Evolutionary conservation across 768 basidiomycete species (phyloP), one percentile per base, ranked within the genome.

Genomic region (Russula olivacea): DNA sequence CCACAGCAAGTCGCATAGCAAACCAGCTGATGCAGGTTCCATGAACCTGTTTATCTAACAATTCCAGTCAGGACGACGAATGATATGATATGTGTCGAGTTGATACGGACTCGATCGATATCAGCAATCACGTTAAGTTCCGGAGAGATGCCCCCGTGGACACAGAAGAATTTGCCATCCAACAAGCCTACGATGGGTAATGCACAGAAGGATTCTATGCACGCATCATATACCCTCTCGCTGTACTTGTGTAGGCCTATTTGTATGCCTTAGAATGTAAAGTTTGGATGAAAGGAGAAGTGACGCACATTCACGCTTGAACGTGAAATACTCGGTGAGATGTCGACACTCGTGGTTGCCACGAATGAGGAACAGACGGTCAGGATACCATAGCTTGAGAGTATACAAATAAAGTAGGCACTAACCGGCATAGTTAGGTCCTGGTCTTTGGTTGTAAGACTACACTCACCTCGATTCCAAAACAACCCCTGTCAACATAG

Each of bases 1-100:
- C 97, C 97, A 99, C 7, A 99, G 81, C 36, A 99, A 77, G 71
- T 99, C 97, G 71, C 96, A 98, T 67, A 98, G 80, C 60, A 97
- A 77, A 2, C 97, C 97, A 61, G 85, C 83, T 2, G 91, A 93
- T 1, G 92, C 93, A 2, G 97, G 96, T 72, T 99, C 97, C 72
- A 87, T 80, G 75, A 95, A 96, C 17, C 97, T 87, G 73, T 99
- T 81, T 68, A 99, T 78, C 92, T 97, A 70, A 49, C 28, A 36
- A 56, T 55, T 47, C 57, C 28, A 65, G 25, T 61, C 43, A 65
- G 55, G 41, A 45, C 14, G 41, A 45, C 14, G 38, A 25, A 38
- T 2, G 15, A n/a, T 8, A 43, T n/a, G 15, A 47, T 32, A 12
- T 14, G 36, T 6, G n/a, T 41, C 21, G 17, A 34, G 32, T 21